Percentiles rank a stretch among this genome's conserved stretches.
These are phyloP conservation scores for Colletotrichum truncatum DNA, from an alignment of 2,329 filamentous ascomycete genomes.

Conservation along the genomic window DNA sequence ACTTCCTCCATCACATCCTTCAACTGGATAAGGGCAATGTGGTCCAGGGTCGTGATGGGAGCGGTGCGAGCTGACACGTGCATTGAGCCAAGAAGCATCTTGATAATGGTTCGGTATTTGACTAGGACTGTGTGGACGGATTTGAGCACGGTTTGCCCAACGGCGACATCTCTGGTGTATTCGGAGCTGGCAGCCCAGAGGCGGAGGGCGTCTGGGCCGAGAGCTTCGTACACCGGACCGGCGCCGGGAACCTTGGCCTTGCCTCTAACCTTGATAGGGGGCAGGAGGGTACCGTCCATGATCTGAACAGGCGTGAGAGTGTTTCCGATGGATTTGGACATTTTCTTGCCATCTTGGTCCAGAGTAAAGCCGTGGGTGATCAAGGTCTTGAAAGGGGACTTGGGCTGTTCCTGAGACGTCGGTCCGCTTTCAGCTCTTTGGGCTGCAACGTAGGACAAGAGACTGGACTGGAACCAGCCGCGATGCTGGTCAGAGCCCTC, in stretches of 20 bases:
- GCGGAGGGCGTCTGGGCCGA: slow-evolving; percentile 88
- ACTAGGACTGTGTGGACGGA: slow-evolving; percentile 79
- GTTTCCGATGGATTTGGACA: slow-evolving; percentile 98
- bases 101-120: slow-evolving; percentile 90
- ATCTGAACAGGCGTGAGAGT: slow-evolving; percentile 83
- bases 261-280: slow-evolving; percentile 70
- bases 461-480: slow-evolving; percentile 97
- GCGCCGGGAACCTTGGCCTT: slow-evolving; percentile 54
- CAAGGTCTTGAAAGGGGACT: slow-evolving; percentile 84
- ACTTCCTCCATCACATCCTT: slow-evolving; percentile 72
- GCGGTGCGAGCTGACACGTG: slow-evolving; percentile 60
- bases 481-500: slow-evolving; percentile 97
- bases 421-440: slow-evolving; percentile 49
- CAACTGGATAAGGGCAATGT: slow-evolving; percentile 82
- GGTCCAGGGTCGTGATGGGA: slow-evolving; percentile 70
- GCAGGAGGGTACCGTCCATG: slow-evolving; percentile 83
- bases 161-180: slow-evolving; percentile 86
- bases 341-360: slow-evolving; percentile 91
- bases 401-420: slow-evolving; percentile 37
- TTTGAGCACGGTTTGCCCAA: slow-evolving; percentile 81
- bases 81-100: slow-evolving; percentile 86
- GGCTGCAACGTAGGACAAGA: slow-evolving; percentile 84
- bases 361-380: slow-evolving; percentile 96
- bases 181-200: slow-evolving; percentile 93
- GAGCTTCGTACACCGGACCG: slow-evolving; percentile 65